These are phyloP conservation scores for Beauveria pseudobassiana DNA, from an alignment of 2,329 filamentous ascomycete genomes.

Conservation along the genomic window DNA sequence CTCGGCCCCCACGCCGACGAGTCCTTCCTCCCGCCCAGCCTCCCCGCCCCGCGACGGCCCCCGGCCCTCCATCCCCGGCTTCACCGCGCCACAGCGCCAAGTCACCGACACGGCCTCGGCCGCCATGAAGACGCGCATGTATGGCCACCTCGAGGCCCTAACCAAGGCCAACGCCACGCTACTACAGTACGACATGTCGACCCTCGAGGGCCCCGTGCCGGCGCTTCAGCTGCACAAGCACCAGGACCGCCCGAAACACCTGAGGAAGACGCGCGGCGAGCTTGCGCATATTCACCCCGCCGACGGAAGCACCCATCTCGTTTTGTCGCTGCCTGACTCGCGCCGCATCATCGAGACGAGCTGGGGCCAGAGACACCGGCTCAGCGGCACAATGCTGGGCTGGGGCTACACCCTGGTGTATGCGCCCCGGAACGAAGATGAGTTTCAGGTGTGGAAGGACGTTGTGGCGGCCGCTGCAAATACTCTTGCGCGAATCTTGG, in stretches of 20 bases:
- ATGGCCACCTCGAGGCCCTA: slow-evolving; percentile 11
- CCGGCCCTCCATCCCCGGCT: slow-evolving; percentile 12
- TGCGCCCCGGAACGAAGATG: slow-evolving; percentile 14
- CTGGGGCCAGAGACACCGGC: slow-evolving; percentile 32
- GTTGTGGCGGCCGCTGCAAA: slow-evolving; percentile 13
- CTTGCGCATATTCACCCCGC: slow-evolving; percentile 27
- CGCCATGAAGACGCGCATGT: slow-evolving; percentile 14
- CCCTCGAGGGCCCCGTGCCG: slow-evolving; percentile 15
- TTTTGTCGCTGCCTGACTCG: slow-evolving; percentile 29
- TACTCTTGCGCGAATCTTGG: slow-evolving; percentile 13
- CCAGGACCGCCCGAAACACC: slow-evolving; percentile 1
- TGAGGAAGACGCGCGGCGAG: slow-evolving; percentile 20
- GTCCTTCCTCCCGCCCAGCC: slow-evolving; percentile 11
- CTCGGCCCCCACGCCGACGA: slow-evolving; percentile 12
- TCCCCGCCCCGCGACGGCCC: slow-evolving; percentile 7
- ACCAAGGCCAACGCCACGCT: slow-evolving; percentile 3
- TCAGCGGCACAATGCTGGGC: slow-evolving; percentile 16
- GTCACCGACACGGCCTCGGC: slow-evolving; percentile 9
- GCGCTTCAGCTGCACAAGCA: slow-evolving; percentile 14
- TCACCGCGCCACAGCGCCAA: slow-evolving; percentile 17
- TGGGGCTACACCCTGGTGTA: slow-evolving; percentile 18
- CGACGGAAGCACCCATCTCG: slow-evolving; percentile 31
- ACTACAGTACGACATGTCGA: slow-evolving; percentile 13
- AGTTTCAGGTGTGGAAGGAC: slow-evolving; percentile 15
- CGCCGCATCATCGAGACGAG: slow-evolving; percentile 24